Conservation (phyloP, 31 red algal genomes). For the Odonthalia washingtoniensis region DNA sequence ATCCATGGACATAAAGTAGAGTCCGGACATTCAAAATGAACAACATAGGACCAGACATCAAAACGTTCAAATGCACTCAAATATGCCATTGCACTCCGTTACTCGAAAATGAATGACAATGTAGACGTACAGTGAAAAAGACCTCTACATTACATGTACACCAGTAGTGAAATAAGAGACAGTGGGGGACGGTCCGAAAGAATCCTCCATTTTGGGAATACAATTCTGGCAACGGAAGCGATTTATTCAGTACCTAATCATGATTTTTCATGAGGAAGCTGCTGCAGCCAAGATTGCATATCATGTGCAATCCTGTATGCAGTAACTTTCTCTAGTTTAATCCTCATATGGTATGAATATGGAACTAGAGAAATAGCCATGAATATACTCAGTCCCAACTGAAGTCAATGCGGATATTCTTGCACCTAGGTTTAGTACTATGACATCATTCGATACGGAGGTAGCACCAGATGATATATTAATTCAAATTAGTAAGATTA, state of each 20-base stretch:
- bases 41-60: background rate
- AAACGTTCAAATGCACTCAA: background rate
- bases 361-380: constrained; percentile 63
- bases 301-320: no score
- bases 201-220: no score
- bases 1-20: constrained; percentile 6
- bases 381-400: constrained; percentile 65
- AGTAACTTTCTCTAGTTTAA: no score
- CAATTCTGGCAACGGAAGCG: constrained; percentile 85
- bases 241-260: constrained; percentile 73
- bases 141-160: constrained; percentile 52
- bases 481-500: no score
- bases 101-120: constrained; percentile 14
- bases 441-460: no score
- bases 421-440: constrained; percentile 70
- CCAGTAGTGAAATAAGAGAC: constrained; percentile 74
- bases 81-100: constrained; percentile 67
- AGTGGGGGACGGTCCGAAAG: constrained; percentile 75
- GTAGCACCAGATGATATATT: no score
- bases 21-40: background rate
- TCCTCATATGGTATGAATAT: no score
- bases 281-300: constrained; percentile 74
- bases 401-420: constrained; percentile 84
- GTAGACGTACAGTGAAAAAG: constrained; percentile 3
- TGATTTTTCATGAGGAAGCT: constrained; percentile 78